These are phyloP conservation scores for Penicillium riverlandense DNA, from an alignment of 495 filamentous ascomycete species.

Conservation along the genomic window DNA sequence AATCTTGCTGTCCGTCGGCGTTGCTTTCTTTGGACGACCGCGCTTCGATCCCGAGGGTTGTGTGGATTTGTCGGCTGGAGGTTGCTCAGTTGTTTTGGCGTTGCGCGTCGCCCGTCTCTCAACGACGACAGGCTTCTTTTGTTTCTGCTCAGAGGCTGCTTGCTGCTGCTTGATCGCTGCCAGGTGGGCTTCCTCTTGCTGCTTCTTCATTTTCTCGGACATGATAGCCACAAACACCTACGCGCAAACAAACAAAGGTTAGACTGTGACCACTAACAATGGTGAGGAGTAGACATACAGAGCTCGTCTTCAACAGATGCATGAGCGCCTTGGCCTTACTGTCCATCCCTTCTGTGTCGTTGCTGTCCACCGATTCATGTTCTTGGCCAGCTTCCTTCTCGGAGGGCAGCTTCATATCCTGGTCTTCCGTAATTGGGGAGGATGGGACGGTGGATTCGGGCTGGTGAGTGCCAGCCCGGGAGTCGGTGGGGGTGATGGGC, in stretches of 20 bases:
- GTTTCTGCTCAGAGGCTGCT: slow-evolving; percentile 10
- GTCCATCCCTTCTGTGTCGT: slow-evolving; percentile 34
- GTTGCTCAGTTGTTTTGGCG: slow-evolving; percentile 22
- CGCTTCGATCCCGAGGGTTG: slow-evolving; percentile 10
- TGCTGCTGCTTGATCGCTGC: slow-evolving; percentile 39
- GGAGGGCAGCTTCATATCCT: slow-evolving; percentile 10
- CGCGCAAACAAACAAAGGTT: background rate
- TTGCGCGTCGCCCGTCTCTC: slow-evolving; percentile 24
- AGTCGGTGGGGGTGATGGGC: slow-evolving; percentile 27
- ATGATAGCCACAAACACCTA: slow-evolving; percentile 48
- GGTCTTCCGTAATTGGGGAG: slow-evolving; percentile 26
- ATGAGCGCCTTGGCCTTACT: slow-evolving; percentile 34
- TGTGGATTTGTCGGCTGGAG: slow-evolving; percentile 1
- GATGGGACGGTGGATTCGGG: slow-evolving; percentile 39
- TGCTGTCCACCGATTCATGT: background rate
- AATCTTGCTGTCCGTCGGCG: slow-evolving; percentile 33
- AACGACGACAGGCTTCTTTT: slow-evolving; percentile 10
- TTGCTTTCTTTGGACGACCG: slow-evolving; percentile 27
- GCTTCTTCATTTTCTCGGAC: slow-evolving; percentile 56
- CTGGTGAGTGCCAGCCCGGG: slow-evolving; percentile 19
- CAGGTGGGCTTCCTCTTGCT: slow-evolving; percentile 48
- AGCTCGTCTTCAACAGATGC: slow-evolving; percentile 42
- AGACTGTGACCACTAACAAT: background rate
- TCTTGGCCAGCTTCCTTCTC: slow-evolving; percentile 4
- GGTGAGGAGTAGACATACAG: slow-evolving; percentile 27